Evolutionary conservation across 2,329 filamentous ascomycete species (phyloP), one percentile per base, ranked within the genome.

Genomic region (Diaporthe citrichinensis): DNA sequence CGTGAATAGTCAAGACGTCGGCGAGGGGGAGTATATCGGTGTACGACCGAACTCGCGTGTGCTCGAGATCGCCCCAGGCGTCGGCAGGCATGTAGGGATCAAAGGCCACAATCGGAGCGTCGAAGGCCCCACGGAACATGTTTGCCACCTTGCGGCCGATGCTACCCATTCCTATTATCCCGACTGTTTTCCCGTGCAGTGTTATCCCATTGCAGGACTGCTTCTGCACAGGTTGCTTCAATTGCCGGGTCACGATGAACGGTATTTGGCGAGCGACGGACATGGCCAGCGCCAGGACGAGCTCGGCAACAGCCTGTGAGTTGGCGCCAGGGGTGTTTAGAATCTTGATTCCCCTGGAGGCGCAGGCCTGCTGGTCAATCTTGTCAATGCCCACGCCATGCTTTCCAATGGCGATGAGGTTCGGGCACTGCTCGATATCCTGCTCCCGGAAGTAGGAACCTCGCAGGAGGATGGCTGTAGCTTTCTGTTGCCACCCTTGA

Each of bases 121-220:
- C 77, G 74, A 82, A 82, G 3, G 81, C 82, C 2, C 80, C 81
- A 4, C 78, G 76, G 80, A 83, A 85, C 46, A 84, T 85, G 58
- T 79, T 78, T 1, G 83, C 83, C n/a, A 84, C 79, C 10, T 76
- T 78, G 6, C 78, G 78, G 1, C 84, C 83, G 46, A 85, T 83
- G 72, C 82, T 81, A 4, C 84, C 84, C 81, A 85, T 83, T 4
- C 84, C 83, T 34, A 85, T 74, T n/a, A 85, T 80, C 3, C 83
- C 84, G 10, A 85, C 72, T 0, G 80, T 81, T 78, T 84, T 84
- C 10, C 78, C 76, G 31, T 80, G 80, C 41, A 83, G 77, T 34
- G 80, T 82, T 51, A 80, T 72, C 31, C 79, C 82, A 39, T 82
- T 57, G 10, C 79, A 79, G 8, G 81, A 71, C n/a, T 79, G 81